A percentile compares a stretch with the other conserved stretches of the same genome.
Conservation (phyloP, 2,329 filamentous ascomycete genomes). For the Gremmenia infestans region DNA sequence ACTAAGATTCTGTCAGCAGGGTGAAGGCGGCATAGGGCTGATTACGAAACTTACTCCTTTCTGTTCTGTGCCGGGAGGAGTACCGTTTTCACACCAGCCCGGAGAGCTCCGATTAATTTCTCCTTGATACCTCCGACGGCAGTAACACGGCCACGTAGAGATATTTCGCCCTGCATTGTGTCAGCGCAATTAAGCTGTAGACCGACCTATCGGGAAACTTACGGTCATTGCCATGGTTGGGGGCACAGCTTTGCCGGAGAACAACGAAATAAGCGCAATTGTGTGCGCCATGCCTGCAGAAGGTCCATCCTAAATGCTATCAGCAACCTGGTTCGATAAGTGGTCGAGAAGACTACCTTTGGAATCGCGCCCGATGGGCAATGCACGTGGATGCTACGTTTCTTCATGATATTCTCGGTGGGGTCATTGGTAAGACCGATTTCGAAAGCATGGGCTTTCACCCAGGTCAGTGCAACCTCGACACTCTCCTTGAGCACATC, state of each 20-base stretch:
- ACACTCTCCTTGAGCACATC: conserved; percentile 97
- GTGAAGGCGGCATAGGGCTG: background rate
- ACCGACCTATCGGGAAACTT: conserved; percentile 31
- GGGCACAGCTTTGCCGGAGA: conserved; percentile 79
- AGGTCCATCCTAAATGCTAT: conserved; percentile 62
- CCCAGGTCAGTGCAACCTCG: conserved; percentile 93
- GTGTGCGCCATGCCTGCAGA: conserved; percentile 91
- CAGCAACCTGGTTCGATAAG: conserved; percentile 8
- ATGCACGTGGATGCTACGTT: conserved; percentile 89
- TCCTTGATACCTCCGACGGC: conserved; percentile 98
- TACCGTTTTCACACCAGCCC: conserved; percentile 92
- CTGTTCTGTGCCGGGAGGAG: conserved; percentile 81
- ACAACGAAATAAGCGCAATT: conserved; percentile 85
- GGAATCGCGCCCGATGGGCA: conserved; percentile 93
- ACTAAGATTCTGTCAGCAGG: conserved; percentile 22
- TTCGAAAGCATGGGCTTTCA: conserved; percentile 91
- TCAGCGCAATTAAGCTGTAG: conserved; percentile 15
- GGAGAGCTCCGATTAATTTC: conserved; percentile 90
- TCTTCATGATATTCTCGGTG: conserved; percentile 91
- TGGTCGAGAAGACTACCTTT: conserved; percentile 70
- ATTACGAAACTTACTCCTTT: conserved; percentile 57
- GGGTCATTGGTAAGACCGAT: conserved; percentile 77
- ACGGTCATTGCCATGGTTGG: conserved; percentile 94
- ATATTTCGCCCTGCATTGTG: conserved; percentile 51
- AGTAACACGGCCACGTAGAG: conserved; percentile 82